Evolutionary conservation across 1,284 basidiomycete genomes (phyloP).

Genomic region (Peniophora sp.): DNA sequence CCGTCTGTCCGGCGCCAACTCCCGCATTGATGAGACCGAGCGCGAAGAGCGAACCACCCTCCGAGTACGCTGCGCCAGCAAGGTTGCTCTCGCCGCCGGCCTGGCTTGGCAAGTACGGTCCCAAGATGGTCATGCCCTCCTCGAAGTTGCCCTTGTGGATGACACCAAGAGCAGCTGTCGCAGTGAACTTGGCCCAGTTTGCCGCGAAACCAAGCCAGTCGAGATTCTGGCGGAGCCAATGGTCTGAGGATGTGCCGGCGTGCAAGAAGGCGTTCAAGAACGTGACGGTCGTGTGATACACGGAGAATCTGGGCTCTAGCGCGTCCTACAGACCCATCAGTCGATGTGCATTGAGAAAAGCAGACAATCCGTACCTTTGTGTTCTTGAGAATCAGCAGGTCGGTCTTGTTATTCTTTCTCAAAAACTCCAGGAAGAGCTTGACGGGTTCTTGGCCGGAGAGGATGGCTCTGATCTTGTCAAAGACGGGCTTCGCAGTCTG

Average conservation of each 20-base stretch:
- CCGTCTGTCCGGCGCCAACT: conserved; percentile 64
- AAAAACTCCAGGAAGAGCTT: conserved; percentile 92
- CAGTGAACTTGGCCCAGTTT: conserved; percentile 97
- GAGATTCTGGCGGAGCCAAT: conserved; percentile 88
- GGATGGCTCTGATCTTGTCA: conserved; percentile 71
- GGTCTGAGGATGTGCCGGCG: conserved; percentile 89
- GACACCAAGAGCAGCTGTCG: conserved; percentile 90
- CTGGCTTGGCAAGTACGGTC: conserved; percentile 82
- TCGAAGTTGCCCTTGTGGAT: conserved; percentile 95
- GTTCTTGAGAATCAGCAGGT: conserved; percentile 84
- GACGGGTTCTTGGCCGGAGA: conserved; percentile 85
- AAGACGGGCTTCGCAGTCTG: conserved; percentile 57
- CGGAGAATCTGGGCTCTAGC: conserved; percentile 89
- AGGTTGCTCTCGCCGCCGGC: conserved; percentile 65
- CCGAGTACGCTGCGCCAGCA: conserved; percentile 75
- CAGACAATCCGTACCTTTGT: conserved; percentile 58
- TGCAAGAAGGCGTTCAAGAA: conserved; percentile 96
- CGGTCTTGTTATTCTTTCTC: conserved; percentile 87
- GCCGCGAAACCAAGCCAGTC: conserved; percentile 91
- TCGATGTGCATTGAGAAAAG: neutral
- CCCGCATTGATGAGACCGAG: conserved; percentile 93
- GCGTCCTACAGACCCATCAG: conserved; percentile 50
- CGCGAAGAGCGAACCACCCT: conserved; percentile 90
- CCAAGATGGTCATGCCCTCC: conserved; percentile 85
- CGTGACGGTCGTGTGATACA: conserved; percentile 93